A percentile compares a stretch with the other conserved stretches of the same genome.
Evolutionary conservation across 2,329 filamentous ascomycete genomes (phyloP).

Genomic region (Pseudopyricularia cyperi): DNA sequence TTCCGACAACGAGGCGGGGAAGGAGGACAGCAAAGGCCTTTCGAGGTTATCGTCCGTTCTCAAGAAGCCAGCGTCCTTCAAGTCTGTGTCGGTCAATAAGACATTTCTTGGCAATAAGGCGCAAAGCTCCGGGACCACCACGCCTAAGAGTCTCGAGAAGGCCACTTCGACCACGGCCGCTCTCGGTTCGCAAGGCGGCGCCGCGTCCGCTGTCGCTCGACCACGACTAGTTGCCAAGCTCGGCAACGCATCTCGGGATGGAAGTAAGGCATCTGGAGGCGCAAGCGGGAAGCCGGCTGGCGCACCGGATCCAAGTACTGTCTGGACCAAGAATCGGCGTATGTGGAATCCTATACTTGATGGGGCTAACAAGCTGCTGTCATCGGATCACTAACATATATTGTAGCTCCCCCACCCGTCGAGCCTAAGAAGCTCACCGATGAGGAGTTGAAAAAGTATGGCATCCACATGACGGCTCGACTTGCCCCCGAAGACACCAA

Average conservation of each 20-base stretch:
- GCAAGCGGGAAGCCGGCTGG: constrained; percentile 43
- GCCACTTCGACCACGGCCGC: constrained; percentile 28
- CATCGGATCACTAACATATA: neutral
- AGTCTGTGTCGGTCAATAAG: constrained; percentile 75
- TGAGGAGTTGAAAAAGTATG: constrained; percentile 76
- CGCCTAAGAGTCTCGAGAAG: constrained; percentile 39
- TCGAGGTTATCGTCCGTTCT: constrained; percentile 43
- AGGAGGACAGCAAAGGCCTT: constrained; percentile 45
- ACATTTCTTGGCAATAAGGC: constrained; percentile 68
- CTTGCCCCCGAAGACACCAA: constrained; percentile 61
- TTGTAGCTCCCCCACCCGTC: constrained; percentile 46
- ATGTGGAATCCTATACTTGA: constrained; percentile 20
- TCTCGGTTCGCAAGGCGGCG: constrained; percentile 28
- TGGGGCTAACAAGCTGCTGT: neutral
- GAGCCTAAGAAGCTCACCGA: constrained; percentile 76
- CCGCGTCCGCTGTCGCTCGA: constrained; percentile 36
- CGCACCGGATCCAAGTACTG: constrained; percentile 58
- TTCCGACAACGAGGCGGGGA: constrained; percentile 64
- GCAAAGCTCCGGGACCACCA: constrained; percentile 22
- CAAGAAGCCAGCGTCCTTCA: constrained; percentile 70
- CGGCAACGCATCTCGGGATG: constrained; percentile 41
- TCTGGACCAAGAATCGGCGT: constrained; percentile 88
- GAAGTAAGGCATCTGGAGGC: constrained; percentile 23
- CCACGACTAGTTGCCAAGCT: constrained; percentile 68
- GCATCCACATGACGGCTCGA: constrained; percentile 72